Conservation (phyloP, 192 early-diverging fungal species). For the Cladochytrium replicatum region DNA sequence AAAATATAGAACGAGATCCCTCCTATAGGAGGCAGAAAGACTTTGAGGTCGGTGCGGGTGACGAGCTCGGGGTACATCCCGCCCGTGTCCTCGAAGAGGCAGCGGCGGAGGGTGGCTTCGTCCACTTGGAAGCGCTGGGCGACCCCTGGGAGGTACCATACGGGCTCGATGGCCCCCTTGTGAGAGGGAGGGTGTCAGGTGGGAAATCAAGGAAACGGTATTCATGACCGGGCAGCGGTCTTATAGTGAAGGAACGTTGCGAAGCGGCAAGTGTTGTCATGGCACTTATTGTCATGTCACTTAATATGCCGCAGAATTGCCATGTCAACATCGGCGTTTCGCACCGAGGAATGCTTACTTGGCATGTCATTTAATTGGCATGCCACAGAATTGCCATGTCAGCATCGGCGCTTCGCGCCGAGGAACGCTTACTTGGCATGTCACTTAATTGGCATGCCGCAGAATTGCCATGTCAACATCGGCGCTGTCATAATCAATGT, state of each 20-base stretch:
- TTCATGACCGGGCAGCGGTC: too few species aligned
- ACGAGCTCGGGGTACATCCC: conserved; percentile 95
- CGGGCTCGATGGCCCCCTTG: conserved; percentile 90
- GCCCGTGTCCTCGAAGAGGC: conserved; percentile 64
- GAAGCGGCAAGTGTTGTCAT: neutral
- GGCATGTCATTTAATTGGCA: too few species aligned
- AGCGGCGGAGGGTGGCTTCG: conserved; percentile 68
- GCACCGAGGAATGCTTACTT: too few species aligned
- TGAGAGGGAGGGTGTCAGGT: conserved; percentile 22
- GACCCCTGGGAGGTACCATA: conserved; percentile 90
- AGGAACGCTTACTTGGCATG: too few species aligned
- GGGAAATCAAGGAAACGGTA: neutral
- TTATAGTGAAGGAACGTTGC: neutral
- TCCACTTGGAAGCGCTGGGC: conserved; percentile 78
- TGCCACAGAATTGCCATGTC: too few species aligned
- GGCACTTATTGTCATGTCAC: too few species aligned
- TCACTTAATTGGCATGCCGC: too few species aligned
- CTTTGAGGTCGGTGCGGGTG: conserved; percentile 83
- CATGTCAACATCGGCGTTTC: too few species aligned
- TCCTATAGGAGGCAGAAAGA: conserved; percentile 90
- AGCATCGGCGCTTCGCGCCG: too few species aligned
- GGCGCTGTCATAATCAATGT: too few species aligned
- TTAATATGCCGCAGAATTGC: too few species aligned
- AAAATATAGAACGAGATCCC: conserved; percentile 90
- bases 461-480: too few species aligned